phyloP scores from a whole-genome alignment of 1,139 yeast genomes.

The Candida sanyaensis region DNA sequence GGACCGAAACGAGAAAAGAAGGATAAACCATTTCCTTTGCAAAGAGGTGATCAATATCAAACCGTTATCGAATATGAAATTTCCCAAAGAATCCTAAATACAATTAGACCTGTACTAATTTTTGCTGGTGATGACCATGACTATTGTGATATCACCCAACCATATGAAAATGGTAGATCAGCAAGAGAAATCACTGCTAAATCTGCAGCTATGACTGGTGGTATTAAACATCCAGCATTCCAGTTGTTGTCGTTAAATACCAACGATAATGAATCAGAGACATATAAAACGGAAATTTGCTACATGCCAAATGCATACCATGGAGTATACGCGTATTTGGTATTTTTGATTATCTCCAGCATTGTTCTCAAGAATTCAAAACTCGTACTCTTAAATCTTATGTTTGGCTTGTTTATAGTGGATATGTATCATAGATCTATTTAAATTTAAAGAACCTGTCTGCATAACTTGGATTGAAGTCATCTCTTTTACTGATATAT shows the following conservation, averaged over 20 bases:
- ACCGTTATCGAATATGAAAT: slow-evolving; percentile 54
- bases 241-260: slow-evolving; percentile 76
- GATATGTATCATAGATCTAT: slow-evolving; percentile 12
- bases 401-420: slow-evolving; percentile 10
- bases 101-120: slow-evolving; percentile 62
- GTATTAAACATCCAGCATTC: slow-evolving; percentile 79
- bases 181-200: slow-evolving; percentile 85
- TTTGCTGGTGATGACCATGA: slow-evolving; percentile 98
- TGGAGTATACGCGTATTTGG: slow-evolving; percentile 8
- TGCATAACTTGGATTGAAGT: slow-evolving; percentile 58
- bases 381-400: neutral
- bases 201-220: slow-evolving; percentile 91
- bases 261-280: slow-evolving; percentile 14
- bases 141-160: slow-evolving; percentile 78
- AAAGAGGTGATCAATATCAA: slow-evolving; percentile 64
- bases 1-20: slow-evolving; percentile 53
- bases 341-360: slow-evolving; percentile 4
- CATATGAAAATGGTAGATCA: slow-evolving; percentile 31
- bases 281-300: slow-evolving; percentile 58
- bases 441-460: slow-evolving; percentile 43
- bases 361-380: neutral
- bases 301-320: slow-evolving; percentile 68
- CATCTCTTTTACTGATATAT: slow-evolving; percentile 71
- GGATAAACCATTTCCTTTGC: slow-evolving; percentile 58
- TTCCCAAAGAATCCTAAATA: slow-evolving; percentile 55